Evolutionary conservation across 345 rosid genomes (phyloP), one percentile per base, ranked within the genome.

Genomic region (Euphorbia lathyris): DNA sequence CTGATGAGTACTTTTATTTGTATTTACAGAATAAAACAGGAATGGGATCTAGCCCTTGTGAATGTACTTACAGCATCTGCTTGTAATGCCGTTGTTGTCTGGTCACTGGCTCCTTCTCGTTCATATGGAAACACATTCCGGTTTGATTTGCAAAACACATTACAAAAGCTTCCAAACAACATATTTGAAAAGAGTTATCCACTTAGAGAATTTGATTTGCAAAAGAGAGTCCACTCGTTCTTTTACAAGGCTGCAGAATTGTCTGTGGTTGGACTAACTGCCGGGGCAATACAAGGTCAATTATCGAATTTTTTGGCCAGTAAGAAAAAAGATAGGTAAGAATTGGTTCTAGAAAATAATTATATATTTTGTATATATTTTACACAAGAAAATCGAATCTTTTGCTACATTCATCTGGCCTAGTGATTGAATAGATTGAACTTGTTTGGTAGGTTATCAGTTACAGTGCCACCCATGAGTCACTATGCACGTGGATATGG

Each of bases 111-210:
- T 68, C 98, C 98, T 63, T 90, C 91, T 73, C 97, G 96, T 67
- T 95, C 99, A 47, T 92, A 95, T 74, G 97, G 96, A 56, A 89
- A 86, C 78, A 92, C 97, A 11, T 92, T 90, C 74, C 92, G 73
- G 67, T 95, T 90, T 76, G 97, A 90, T 81, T 75, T 90, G 86
- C 98, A 90, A 83, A 95, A 95, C 81, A 90, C 97, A 43, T 74
- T 90, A 68, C 98, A 92, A 82, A 92, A 95, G 86, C 91, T 95
- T 69, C 99, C 99, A 23, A 95, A 90, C 83, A 95, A 95, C 74
- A 62, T 95, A 63, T 95, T 95, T 74, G 99, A 95, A 70, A 82
- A 63, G 83, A 92, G 98, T 74, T 95, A 95, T 71, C 96, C 98
- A 8, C 86, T 88, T 53, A 80, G 97, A 82, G 97, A 92, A 79